Base-by-base conservation (phyloP, 1,284 basidiomycete genomes). In the Leccinum laetum region DNA sequence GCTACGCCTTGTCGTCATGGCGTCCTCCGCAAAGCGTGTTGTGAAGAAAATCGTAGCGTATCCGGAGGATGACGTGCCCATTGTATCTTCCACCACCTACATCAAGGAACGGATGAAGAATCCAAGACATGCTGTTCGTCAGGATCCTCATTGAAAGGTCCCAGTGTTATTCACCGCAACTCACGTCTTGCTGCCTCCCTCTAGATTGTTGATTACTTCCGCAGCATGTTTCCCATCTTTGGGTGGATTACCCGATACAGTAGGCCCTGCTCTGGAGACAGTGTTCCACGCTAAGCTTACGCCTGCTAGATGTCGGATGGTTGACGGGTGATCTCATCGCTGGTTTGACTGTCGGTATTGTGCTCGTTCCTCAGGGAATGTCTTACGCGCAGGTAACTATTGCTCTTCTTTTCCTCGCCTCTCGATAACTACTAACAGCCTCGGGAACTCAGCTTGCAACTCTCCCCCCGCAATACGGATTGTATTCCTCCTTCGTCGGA, bases 401-500 rank as follows among this genome's bases (percentile, higher is more conserved):
- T 24, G 4, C 35, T 35, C 39, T 46, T 11, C 26, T 46, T 16
- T 2, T n/a, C 39, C 11, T 26, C 39, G 18, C 55, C 55, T 35
- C 35, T 35, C 35, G 35, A 35, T 11, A 24, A 7, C 53, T 55
- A 24, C 53, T 55, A 24, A 55, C 14, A 26, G 21, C 13, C 37
- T 21, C 57, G 44, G 52, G 32, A 29, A 58, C 37, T 5, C 80
- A 95, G 85, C 86, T 99, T 68, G 97, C 97, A 2, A 90, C 89
- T 0, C 87, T 99, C 9, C 83, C 88, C 2, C 81, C 93, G 3
- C 86, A 99, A 79, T 99, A 95, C 75, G 98, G 97, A 69, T 85
- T 99, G 9, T 99, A 99, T 78, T 96, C 95, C 3, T 96, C 95
- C 2, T 99, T 99, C 75, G 89, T 98, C 71, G 96, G 94, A 24